A percentile compares a stretch with the other conserved stretches of the same genome.
phyloP scores from a whole-genome alignment of 1,284 basidiomycete species.

The Veloporphyrellus conicus region DNA sequence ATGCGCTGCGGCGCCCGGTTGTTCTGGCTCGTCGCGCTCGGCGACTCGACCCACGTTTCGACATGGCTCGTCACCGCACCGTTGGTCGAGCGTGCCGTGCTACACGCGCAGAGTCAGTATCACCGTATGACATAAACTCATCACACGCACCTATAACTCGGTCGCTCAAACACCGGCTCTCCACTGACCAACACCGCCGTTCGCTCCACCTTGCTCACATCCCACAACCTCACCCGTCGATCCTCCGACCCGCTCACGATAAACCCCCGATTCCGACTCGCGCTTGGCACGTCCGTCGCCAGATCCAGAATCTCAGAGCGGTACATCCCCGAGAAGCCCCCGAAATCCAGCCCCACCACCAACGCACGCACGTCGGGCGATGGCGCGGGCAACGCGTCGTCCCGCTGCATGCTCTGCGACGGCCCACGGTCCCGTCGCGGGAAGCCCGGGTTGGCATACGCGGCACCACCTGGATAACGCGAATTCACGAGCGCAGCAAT shows the following conservation, averaged over 20 bases:
- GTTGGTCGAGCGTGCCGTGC: conserved; percentile 33
- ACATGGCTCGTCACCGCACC: conserved; percentile 50
- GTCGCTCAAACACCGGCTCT: conserved; percentile 64
- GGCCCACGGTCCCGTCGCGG: conserved; percentile 22
- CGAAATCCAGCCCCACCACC: conserved; percentile 68
- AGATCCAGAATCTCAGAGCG: conserved; percentile 54
- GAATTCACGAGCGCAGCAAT: conserved; percentile 55
- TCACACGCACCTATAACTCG: conserved; percentile 58
- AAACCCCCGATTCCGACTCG: conserved; percentile 56
- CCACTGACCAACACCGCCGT: conserved; percentile 71
- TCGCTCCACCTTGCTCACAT: conserved; percentile 65
- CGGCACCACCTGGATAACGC: conserved; percentile 36
- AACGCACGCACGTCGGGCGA: conserved; percentile 62
- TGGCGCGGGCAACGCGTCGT: conserved; percentile 41
- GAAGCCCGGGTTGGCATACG: conserved; percentile 25
- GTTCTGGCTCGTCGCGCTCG: conserved; percentile 44
- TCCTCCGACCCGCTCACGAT: conserved; percentile 82
- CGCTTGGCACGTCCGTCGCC: conserved; percentile 37
- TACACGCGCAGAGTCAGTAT: conserved; percentile 6
- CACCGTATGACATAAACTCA: background rate
- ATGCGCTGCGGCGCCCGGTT: conserved; percentile 71
- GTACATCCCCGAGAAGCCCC: conserved; percentile 55
- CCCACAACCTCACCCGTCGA: conserved; percentile 77
- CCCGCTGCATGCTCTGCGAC: conserved; percentile 29
- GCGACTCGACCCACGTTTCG: conserved; percentile 59